Evolutionary conservation across 1,284 basidiomycete genomes (phyloP).

Genomic region (Austroboletus novae-zelandiae): DNA sequence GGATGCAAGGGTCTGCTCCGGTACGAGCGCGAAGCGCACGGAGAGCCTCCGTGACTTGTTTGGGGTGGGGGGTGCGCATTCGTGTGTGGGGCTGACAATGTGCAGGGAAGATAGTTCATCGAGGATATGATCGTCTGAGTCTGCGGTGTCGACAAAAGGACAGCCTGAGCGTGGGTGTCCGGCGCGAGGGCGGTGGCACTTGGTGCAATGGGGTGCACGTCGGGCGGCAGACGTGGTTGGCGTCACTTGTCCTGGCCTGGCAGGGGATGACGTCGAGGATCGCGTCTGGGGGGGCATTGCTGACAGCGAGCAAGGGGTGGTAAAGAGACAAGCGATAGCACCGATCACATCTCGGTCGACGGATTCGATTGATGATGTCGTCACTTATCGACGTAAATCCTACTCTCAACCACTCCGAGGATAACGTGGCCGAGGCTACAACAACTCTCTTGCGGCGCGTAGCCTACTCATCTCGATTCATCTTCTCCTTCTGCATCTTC

Average conservation of each 20-base stretch:
- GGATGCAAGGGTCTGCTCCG: slow-evolving; percentile 32
- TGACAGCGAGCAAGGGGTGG: too few relatives aligned
- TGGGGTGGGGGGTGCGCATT: background rate
- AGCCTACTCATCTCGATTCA: slow-evolving; percentile 39
- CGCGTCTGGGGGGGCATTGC: slow-evolving; percentile 30
- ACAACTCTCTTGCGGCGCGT: too few relatives aligned
- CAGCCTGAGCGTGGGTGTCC: slow-evolving; percentile 61
- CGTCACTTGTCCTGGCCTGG: slow-evolving; percentile 15
- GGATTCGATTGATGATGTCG: too few relatives aligned
- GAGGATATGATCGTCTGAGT: slow-evolving; percentile 20
- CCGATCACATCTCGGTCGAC: too few relatives aligned
- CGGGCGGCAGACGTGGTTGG: slow-evolving; percentile 28
- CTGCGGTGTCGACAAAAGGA: slow-evolving; percentile 35
- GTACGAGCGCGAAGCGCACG: slow-evolving; percentile 33
- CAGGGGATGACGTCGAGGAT: slow-evolving; percentile 30
- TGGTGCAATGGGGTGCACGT: slow-evolving; percentile 48
- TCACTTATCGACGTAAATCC: too few relatives aligned
- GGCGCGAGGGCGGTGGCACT: slow-evolving; percentile 49
- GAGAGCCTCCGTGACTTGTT: slow-evolving; percentile 21
- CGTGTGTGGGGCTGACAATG: slow-evolving; percentile 25
- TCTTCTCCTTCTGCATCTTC: slow-evolving; percentile 49
- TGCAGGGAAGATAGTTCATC: slow-evolving; percentile 32
- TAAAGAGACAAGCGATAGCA: too few relatives aligned
- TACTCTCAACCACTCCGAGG: too few relatives aligned
- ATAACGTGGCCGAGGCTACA: too few relatives aligned